Base-by-base conservation (phyloP, 345 rosid genomes). In the Fremontodendron californicum region DNA sequence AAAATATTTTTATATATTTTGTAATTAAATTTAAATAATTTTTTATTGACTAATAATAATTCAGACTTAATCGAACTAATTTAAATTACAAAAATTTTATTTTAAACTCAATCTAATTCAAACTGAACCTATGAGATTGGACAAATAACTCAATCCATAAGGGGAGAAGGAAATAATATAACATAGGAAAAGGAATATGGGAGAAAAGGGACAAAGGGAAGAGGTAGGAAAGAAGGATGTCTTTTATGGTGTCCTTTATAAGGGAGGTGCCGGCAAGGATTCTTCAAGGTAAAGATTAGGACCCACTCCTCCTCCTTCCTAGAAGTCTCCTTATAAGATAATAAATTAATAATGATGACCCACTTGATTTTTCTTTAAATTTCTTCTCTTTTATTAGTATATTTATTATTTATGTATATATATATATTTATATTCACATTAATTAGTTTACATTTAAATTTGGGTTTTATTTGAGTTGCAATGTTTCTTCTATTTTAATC, bases 301-400 rank as follows among this genome's bases (percentile, higher is more conserved):
- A 25, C 68, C 80, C 80, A 45, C 67, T 33, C 57, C 45, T 13
- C 55, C 16, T 39, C 57, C 27, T 8, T 57, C 62, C 33, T 57
- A 6, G 31, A 21, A 63, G 67, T 67, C 74, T 35, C 67, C 76
- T 27, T 78, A 71, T 25, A 21, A 49, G 86, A 84, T 81, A 84
- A 10, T 25, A 21, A 49, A 84, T 81, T 81, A 84, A 10, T 75
- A 35, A 35, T 82, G 83, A 49, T 79, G 80, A 76, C 69, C 78
- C 1, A 1, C 3, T 52, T 8, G n/a, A 31, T 60, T 61, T 29
- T 55, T 2, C 27, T 8, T 8, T 9, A 0, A 2, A 0, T 18
- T 10, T 3, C 39, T 0, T 25, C 40, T 15, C 2, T 9, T n/a
- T 21, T 21, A 21, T 3, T 54, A 54, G 35, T 54, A 7, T 54